phyloP scores from a whole-genome alignment of 176 grass and related monocot genomes.

The Pontederia paniculata region DNA sequence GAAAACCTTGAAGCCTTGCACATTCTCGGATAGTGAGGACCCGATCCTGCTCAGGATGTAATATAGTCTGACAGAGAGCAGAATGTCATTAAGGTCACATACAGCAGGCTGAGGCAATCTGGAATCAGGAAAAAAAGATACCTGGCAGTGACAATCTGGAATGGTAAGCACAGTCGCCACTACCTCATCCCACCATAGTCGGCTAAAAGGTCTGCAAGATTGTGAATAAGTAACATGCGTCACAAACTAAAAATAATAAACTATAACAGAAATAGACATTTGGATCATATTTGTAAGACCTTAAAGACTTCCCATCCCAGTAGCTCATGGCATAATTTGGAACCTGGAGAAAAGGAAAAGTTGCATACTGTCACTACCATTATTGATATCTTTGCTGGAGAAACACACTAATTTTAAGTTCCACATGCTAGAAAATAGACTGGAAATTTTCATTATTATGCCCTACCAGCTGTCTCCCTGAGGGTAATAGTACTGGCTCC shows the following conservation, averaged over 20 bases:
- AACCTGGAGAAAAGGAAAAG: conserved; percentile 44
- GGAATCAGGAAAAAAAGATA: conserved; percentile 17
- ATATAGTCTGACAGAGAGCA: conserved; percentile 41
- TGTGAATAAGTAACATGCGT: not conserved
- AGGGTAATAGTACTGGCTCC: conserved; percentile 63
- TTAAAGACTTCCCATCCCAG: conserved; percentile 62
- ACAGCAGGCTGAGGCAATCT: too few relatives aligned
- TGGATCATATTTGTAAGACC: conserved; percentile 30
- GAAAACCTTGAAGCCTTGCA: conserved; percentile 91
- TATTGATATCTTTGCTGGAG: too few relatives aligned
- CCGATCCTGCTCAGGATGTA: conserved; percentile 84
- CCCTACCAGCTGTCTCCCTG: conserved; percentile 64
- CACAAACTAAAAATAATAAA: not conserved
- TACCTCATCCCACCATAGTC: conserved; percentile 90
- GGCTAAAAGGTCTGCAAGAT: conserved; percentile 52
- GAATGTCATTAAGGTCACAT: too few relatives aligned
- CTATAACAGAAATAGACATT: conserved; percentile 12
- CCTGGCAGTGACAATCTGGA: conserved; percentile 56
- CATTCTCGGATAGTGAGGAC: conserved; percentile 73
- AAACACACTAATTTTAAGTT: too few relatives aligned
- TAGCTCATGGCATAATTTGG: conserved; percentile 53
- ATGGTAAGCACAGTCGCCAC: conserved; percentile 75
- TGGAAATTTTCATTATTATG: not conserved
- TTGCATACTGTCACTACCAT: not conserved
- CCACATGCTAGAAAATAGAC: too few relatives aligned